Conservation (phyloP, 441 rosid genomes). For the Jatropha podagrica region DNA sequence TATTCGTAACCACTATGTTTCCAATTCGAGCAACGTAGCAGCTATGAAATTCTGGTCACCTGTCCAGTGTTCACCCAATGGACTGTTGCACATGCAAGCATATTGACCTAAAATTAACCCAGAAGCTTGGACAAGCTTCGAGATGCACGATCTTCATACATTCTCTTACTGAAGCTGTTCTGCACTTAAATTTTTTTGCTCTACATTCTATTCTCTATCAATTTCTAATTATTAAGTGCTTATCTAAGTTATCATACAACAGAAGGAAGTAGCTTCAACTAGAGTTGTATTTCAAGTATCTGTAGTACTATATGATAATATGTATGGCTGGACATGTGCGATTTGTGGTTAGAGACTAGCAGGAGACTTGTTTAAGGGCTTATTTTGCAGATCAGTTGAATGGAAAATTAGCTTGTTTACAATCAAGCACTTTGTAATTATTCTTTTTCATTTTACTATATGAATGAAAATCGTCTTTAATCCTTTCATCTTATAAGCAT, state of each 20-base stretch:
- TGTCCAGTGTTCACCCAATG: conserved; percentile 9
- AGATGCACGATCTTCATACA: conserved; percentile 9
- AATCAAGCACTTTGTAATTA: conserved; percentile 12
- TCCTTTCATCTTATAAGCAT: neutral
- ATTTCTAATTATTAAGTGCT: neutral
- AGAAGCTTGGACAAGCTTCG: conserved; percentile 19
- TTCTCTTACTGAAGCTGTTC: neutral
- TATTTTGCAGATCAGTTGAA: neutral
- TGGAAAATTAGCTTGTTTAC: neutral
- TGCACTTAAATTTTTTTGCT: neutral
- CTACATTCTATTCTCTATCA: neutral
- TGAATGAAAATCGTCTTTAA: conserved; percentile 2
- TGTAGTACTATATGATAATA: neutral
- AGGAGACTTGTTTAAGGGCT: neutral
- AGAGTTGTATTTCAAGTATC: neutral
- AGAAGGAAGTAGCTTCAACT: neutral
- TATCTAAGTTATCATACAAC: neutral
- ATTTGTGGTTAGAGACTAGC: neutral
- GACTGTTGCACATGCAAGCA: conserved; percentile 12
- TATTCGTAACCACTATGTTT: conserved; percentile 8
- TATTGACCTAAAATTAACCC: conserved; percentile 3
- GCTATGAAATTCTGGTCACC: neutral
- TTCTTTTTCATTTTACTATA: conserved; percentile 1
- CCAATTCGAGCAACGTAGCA: conserved; percentile 12
- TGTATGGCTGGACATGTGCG: neutral